Base-by-base conservation (phyloP, 768 basidiomycete species). In the Amanita molliuscula region DNA sequence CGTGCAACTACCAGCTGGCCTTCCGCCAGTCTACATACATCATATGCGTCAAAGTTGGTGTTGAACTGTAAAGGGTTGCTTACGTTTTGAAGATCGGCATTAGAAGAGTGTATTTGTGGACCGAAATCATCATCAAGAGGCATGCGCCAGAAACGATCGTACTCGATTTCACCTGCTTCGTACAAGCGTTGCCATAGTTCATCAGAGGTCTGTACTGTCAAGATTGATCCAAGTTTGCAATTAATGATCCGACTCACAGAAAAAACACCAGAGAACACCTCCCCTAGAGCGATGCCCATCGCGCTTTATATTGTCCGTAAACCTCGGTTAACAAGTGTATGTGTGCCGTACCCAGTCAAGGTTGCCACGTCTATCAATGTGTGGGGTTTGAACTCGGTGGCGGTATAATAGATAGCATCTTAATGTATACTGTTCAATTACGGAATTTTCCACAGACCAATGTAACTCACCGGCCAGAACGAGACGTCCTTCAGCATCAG, bases 121-220 rank as follows among this genome's bases (percentile, higher is more conserved):
- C 77, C 80, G 55, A 74, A 94, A 50, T 82, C 87, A 38, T 89
- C 87, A 57, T 88, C 83, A 47, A 94, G 77, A 8, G 90, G 90
- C 82, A 93, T 80, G 23, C 90, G 79, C 90, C 90, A 93, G 74
- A 94, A 82, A 48, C 81, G 79, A 65, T 91, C 88, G 59, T 84
- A 77, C 58, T 89, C 86, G 11, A 66, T 64, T 66, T 82, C 78
- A 9, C 87, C 88, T 2, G 90, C 88, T 2, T 61, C 69, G 53
- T 78, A 69, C 9, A 94, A 75, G 48, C 76, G 69, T 33, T 75
- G 58, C 87, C 88, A 93, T 16, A 94, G 79, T 20, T 71, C 65
- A 54, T 88, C 83, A 2, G 86, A 86, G 11, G 77, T 82, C 84
- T 87, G 50, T 20, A n/a, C 16, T 9, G 21, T 45, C 6, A 45